Conservation (phyloP, 148 eudicot genomes). For the Pharnaceum exiguum region DNA sequence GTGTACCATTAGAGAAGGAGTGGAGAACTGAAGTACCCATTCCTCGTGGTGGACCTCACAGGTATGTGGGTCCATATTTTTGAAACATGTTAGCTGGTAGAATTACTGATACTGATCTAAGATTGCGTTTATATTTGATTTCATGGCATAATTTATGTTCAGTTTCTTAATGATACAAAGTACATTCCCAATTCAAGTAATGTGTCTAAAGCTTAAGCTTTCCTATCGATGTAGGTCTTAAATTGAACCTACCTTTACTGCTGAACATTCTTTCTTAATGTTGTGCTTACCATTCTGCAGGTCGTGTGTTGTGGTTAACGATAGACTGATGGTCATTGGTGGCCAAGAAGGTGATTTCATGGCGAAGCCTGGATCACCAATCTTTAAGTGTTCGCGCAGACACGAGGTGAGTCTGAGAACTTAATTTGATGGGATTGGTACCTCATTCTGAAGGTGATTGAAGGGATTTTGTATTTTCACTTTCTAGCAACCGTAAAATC, state of each 20-base stretch:
- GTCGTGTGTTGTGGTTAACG: slow-evolving; percentile 80
- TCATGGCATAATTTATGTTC: background rate
- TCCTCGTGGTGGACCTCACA: slow-evolving; percentile 99
- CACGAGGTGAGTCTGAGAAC: slow-evolving; percentile 53
- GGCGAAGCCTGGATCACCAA: slow-evolving; percentile 99
- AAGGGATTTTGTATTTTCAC: background rate
- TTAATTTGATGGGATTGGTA: no score
- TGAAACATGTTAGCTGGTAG: no score
- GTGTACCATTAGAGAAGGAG: slow-evolving; percentile 79
- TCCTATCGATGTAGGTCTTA: no score
- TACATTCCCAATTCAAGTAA: background rate
- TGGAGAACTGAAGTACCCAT: slow-evolving; percentile 91
- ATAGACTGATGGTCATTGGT: slow-evolving; percentile 76
- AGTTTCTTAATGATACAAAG: background rate
- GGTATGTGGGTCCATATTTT: slow-evolving; percentile 34
- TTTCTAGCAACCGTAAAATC: no score
- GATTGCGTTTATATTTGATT: background rate
- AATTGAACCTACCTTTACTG: background rate
- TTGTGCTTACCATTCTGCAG: slow-evolving; percentile 24
- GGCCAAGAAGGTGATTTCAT: slow-evolving; percentile 99
- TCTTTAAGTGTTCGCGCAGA: slow-evolving; percentile 93
- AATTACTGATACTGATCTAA: no score
- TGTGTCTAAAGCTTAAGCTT: background rate
- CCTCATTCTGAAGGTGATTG: background rate
- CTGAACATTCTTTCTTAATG: background rate